A percentile compares a stretch with the other conserved stretches of the same genome.
phyloP scores from a whole-genome alignment of 2,329 filamentous ascomycete genomes.

The Arachnomyces sp. region DNA sequence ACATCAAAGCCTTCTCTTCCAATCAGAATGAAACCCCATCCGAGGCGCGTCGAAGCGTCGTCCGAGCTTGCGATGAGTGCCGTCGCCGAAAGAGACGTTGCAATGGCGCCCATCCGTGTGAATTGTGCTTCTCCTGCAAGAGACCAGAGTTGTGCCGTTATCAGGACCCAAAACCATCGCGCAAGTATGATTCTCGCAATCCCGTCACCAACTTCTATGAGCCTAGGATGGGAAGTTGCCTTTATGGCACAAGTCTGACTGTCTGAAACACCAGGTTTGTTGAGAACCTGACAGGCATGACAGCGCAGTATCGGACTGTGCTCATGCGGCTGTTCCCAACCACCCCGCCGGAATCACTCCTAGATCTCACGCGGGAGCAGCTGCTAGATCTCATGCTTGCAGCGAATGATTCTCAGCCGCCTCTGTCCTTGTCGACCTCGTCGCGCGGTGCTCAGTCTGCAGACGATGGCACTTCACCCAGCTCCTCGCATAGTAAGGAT shows the following conservation, averaged over 20 bases:
- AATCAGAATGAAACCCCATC: too few relatives aligned
- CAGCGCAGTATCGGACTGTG: conserved; percentile 58
- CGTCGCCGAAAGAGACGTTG: conserved; percentile 76
- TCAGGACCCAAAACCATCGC: conserved; percentile 70
- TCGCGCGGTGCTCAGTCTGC: conserved; percentile 41
- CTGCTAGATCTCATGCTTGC: conserved; percentile 52
- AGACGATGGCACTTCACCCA: conserved; percentile 32
- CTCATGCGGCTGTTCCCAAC: conserved; percentile 56
- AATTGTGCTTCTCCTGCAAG: conserved; percentile 73
- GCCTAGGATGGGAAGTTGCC: too few relatives aligned
- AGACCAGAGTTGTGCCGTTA: conserved; percentile 72
- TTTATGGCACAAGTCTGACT: too few relatives aligned
- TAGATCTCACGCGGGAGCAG: conserved; percentile 49
- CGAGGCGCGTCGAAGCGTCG: too few relatives aligned
- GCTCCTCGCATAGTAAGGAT: conserved; percentile 43
- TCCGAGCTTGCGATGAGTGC: conserved; percentile 62
- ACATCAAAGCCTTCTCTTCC: too few relatives aligned
- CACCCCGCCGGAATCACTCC: conserved; percentile 44
- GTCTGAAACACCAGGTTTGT: conserved; percentile 22
- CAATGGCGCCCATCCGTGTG: conserved; percentile 72
- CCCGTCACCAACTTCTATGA: conserved; percentile 25
- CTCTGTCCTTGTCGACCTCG: conserved; percentile 38
- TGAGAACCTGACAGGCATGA: conserved; percentile 54
- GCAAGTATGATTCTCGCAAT: conserved; percentile 53
- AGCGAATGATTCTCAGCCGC: conserved; percentile 35